phyloP scores from a whole-genome alignment of 805 yeast species.

The Yamadazyma endophytica region DNA sequence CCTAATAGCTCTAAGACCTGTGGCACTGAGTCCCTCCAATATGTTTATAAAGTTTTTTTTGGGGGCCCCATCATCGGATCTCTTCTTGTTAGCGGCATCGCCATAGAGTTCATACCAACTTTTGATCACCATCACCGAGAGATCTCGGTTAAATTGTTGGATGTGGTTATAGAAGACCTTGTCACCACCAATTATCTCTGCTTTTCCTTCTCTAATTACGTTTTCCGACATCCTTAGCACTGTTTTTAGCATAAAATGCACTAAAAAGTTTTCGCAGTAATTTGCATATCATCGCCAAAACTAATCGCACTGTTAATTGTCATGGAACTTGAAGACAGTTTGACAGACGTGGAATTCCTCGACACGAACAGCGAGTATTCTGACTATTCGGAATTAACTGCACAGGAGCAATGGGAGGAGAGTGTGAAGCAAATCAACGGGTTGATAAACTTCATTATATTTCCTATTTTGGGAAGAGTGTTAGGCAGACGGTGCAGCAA shows the following conservation, averaged over 20 bases:
- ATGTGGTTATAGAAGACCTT: constrained; percentile 92
- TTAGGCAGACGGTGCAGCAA: constrained; percentile 60
- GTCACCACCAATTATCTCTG: constrained; percentile 73
- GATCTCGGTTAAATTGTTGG: constrained; percentile 93
- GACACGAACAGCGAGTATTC: too few relatives aligned
- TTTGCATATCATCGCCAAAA: constrained; percentile 3
- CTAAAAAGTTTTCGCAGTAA: not conserved
- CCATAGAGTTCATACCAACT: constrained; percentile 65
- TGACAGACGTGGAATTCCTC: not conserved
- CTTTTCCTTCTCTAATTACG: constrained; percentile 68
- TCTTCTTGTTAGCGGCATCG: constrained; percentile 8
- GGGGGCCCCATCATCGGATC: constrained; percentile 11
- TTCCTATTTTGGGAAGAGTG: constrained; percentile 65
- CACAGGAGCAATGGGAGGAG: constrained; percentile 74
- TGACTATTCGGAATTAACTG: constrained; percentile 29
- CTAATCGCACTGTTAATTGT: not conserved
- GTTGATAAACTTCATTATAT: constrained; percentile 53
- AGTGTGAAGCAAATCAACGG: constrained; percentile 55
- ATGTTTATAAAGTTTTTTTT: constrained; percentile 51
- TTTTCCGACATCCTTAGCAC: too few relatives aligned
- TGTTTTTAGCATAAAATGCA: too few relatives aligned
- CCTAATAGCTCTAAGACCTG: constrained; percentile 90
- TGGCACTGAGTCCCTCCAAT: constrained; percentile 89
- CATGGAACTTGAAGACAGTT: too few relatives aligned
- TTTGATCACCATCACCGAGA: constrained; percentile 76